Conservation (phyloP, 805 yeast genomes). For the Priceomyces melissophilus region DNA sequence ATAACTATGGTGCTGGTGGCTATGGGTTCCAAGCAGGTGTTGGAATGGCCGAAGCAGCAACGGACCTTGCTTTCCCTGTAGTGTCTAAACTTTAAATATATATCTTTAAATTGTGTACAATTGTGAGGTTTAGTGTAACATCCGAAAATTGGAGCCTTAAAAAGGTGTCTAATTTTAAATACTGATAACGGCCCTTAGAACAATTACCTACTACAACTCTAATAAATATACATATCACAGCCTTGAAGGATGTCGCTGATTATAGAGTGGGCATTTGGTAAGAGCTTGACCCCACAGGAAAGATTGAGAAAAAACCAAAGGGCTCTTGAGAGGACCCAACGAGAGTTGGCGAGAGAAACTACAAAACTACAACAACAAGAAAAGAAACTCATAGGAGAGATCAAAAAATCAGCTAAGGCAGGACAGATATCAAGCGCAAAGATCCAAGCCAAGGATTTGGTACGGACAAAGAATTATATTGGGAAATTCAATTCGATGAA, state of each 20-base stretch:
- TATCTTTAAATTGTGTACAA: background rate
- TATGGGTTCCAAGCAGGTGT: constrained; percentile 52
- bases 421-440: constrained; percentile 89
- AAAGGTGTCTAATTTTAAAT: background rate
- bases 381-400: constrained; percentile 78
- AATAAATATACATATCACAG: background rate
- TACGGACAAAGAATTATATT: constrained; percentile 79
- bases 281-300: constrained; percentile 91
- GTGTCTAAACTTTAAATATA: constrained; percentile 1
- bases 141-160: background rate
- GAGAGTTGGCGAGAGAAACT: constrained; percentile 89
- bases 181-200: background rate
- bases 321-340: constrained; percentile 88
- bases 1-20: constrained; percentile 27
- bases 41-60: constrained; percentile 56
- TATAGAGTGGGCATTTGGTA: constrained; percentile 95
- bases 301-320: constrained; percentile 92
- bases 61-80: constrained; percentile 17
- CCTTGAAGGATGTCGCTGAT: constrained; percentile 22
- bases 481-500: constrained; percentile 90
- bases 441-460: constrained; percentile 92
- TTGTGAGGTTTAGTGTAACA: background rate
- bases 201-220: too few relatives aligned
- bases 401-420: constrained; percentile 85
- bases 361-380: constrained; percentile 86